Base-by-base conservation (phyloP, 2,329 filamentous ascomycete genomes). In the Calonectria fujianensis region DNA sequence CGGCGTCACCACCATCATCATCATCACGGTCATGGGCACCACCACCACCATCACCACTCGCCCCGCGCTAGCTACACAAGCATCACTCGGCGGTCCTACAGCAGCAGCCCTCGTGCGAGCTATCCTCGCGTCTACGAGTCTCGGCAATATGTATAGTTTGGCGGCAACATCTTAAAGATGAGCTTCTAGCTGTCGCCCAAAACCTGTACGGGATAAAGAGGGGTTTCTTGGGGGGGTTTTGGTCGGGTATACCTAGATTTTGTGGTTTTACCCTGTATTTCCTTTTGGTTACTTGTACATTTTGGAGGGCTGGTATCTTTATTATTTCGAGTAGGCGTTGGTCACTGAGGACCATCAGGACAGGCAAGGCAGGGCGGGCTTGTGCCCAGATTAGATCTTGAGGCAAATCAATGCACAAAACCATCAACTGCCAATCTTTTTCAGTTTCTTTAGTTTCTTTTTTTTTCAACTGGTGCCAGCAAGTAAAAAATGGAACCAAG, bases 1-100 rank as follows among this genome's bases (percentile, higher is more conserved):
- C 84, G 88, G 51, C 85, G 86, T 64, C 81, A 80, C 76, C 81
- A 83, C 68, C 80, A 83, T 54, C 83, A 84, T 75, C 81, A 84
- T 75, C 81, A 83, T 69, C 80, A 83, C 50, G 82, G 84, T 75
- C 81, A 84, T 41, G 81, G 83, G 20, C 83, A 84, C 72, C 82
- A 84, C 61, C 80, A 85, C 59, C 83, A 85, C 54, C 82, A 83
- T 63, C 80, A 81, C 72, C 79, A 79, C 70, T 79, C 78, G 31
- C 87, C 88, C 61, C 82, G 85, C 59, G 83, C 84, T n/a, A 88
- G 86, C 83, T 86, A 87, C 83, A 85, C 83, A 63, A 86, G 84
- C 80, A 84, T 86, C 75, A 83, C 80, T 63, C 81, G 85, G 31
- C 79, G 81, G 68, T 83, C 83, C 6, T 85, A 86, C 81, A 82